A percentile compares a stretch with the other conserved stretches of the same genome.
Conservation (phyloP, 2,329 filamentous ascomycete species). For the Trichocomaceae sp. region DNA sequence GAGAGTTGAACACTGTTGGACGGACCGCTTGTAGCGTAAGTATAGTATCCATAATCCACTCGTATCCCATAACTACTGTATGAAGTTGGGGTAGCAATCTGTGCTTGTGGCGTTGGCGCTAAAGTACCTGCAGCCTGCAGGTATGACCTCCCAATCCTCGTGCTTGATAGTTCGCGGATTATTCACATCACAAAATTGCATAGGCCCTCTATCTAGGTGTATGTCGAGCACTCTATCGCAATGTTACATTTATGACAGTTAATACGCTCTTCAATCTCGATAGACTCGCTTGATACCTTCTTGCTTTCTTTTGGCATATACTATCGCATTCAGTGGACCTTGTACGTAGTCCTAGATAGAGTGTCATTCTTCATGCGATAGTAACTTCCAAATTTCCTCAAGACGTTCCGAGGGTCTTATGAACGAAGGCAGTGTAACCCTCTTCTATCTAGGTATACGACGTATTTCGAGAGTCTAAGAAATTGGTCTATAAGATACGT, state of each 20-base stretch:
- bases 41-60: no score
- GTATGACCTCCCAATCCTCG: background rate
- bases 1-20: background rate
- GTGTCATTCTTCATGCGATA: background rate
- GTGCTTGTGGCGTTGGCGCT: slow-evolving; percentile 7
- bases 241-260: background rate
- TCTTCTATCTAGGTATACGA: background rate
- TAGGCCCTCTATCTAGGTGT: background rate
- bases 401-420: background rate
- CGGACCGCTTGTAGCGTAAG: background rate
- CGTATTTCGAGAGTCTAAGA: background rate
- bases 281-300: background rate
- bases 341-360: background rate
- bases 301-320: background rate
- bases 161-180: background rate
- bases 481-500: background rate
- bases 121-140: background rate
- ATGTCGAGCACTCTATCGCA: background rate
- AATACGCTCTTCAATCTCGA: background rate
- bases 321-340: background rate
- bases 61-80: background rate
- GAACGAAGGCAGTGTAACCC: background rate
- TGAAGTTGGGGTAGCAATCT: slow-evolving; percentile 3
- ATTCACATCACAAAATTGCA: background rate
- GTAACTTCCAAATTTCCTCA: background rate